These are phyloP conservation scores for Arachis monticola DNA, from an alignment of 331 rosid species.

Conservation along the genomic window DNA sequence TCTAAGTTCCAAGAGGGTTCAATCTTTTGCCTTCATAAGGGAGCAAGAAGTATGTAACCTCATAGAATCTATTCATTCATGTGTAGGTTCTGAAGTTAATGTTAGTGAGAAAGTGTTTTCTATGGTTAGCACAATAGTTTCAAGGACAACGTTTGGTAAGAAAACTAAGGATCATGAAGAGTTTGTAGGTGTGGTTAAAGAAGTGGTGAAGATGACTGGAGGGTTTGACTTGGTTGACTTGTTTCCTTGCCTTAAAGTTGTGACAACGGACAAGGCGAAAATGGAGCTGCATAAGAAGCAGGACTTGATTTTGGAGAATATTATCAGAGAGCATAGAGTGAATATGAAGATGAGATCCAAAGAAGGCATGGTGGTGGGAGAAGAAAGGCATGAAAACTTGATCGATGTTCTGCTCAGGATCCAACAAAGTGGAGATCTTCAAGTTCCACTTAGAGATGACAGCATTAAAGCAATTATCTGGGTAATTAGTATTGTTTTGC, in stretches of 20 bases:
- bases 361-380: background rate
- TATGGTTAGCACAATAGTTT: background rate
- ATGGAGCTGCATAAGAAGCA: background rate
- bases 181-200: background rate
- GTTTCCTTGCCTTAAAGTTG: background rate
- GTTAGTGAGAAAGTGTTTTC: background rate
- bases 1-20: background rate
- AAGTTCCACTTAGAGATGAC: background rate
- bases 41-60: background rate
- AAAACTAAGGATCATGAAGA: background rate
- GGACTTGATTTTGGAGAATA: background rate
- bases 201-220: background rate
- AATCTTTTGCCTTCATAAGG: background rate
- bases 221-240: background rate
- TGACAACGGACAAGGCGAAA: background rate
- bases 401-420: background rate
- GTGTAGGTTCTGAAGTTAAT: background rate
- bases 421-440: background rate
- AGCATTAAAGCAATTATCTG: background rate
- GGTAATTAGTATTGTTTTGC: background rate
- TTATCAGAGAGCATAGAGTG: background rate
- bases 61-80: background rate
- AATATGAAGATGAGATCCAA: background rate
- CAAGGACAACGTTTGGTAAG: background rate
- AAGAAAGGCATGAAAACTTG: background rate